These are phyloP conservation scores for Cordyceps cateniannulata DNA, from an alignment of 2,329 filamentous ascomycete genomes.

Conservation along the genomic window DNA sequence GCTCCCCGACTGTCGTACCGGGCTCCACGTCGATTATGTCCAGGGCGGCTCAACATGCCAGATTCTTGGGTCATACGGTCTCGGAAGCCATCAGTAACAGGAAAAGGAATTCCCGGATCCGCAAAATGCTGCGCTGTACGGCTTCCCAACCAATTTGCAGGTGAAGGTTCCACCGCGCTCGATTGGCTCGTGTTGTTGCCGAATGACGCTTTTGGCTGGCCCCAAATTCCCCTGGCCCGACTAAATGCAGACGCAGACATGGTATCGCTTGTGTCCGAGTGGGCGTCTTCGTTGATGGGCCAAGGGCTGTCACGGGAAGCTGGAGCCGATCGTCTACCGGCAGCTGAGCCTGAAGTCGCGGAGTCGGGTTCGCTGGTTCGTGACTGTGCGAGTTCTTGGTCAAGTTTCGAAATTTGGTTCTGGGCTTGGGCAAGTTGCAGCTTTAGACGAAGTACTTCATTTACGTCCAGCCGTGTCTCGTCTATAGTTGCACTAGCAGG, in stretches of 20 bases:
- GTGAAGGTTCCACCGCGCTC: slow-evolving; percentile 30
- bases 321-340: slow-evolving; percentile 17
- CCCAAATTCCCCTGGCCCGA: slow-evolving; percentile 52
- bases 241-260: slow-evolving; percentile 45
- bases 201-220: slow-evolving; percentile 38
- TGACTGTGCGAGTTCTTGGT: slow-evolving; percentile 62
- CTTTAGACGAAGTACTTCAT: slow-evolving; percentile 63
- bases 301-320: slow-evolving; percentile 41
- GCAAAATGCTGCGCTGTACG: slow-evolving; percentile 33
- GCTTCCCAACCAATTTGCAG: slow-evolving; percentile 39
- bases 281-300: slow-evolving; percentile 47
- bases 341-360: slow-evolving; percentile 19
- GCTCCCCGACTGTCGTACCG: slow-evolving; percentile 41
- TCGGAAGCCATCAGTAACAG: slow-evolving; percentile 35
- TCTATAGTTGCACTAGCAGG: slow-evolving; percentile 46
- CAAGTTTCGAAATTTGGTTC: slow-evolving; percentile 63
- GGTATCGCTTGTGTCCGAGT: slow-evolving; percentile 51
- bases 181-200: slow-evolving; percentile 27
- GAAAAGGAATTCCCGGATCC: slow-evolving; percentile 32
- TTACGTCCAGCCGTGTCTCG: slow-evolving; percentile 34
- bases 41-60: slow-evolving; percentile 39
- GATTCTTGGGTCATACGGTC: slow-evolving; percentile 44
- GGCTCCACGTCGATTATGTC: slow-evolving; percentile 37
- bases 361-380: slow-evolving; percentile 52
- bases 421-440: slow-evolving; percentile 65